Evolutionary conservation across 805 yeast genomes (phyloP).

Genomic region (Candida sphagnicola): DNA sequence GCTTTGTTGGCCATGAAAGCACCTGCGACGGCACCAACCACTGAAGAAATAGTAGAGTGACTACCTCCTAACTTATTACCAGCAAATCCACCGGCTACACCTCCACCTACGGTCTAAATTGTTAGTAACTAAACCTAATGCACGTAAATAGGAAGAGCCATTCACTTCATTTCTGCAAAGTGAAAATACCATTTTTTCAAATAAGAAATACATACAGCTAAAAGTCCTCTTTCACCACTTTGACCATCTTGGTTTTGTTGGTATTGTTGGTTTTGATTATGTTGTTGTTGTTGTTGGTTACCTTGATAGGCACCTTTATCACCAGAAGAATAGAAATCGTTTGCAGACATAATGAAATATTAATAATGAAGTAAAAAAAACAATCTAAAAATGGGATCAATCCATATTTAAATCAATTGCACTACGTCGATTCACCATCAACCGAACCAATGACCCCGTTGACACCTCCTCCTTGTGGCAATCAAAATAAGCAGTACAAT

Average conservation of each 20-base stretch:
- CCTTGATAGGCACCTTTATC: conserved; percentile 28
- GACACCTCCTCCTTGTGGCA: too few species aligned
- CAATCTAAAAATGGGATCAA: too few species aligned
- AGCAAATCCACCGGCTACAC: conserved; percentile 51
- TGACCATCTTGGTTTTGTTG: conserved; percentile 22
- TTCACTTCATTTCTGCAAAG: too few species aligned
- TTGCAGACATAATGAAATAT: conserved; percentile 44
- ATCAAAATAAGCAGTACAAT: too few species aligned
- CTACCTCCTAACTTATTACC: conserved; percentile 41
- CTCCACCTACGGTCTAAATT: conserved; percentile 40
- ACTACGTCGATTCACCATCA: too few species aligned
- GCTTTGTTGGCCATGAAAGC: conserved; percentile 51
- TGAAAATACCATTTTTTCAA: too few species aligned
- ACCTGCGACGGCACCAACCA: conserved; percentile 54
- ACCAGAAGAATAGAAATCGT: conserved; percentile 50
- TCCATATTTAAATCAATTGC: too few species aligned
- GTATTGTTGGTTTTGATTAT: conserved; percentile 16
- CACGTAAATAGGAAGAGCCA: too few species aligned
- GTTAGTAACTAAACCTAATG: too few species aligned
- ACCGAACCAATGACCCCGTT: too few species aligned
- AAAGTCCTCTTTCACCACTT: conserved; percentile 36
- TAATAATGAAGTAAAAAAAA: neutral
- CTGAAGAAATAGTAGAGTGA: conserved; percentile 42
- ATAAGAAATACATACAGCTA: conserved; percentile 23
- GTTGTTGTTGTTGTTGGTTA: conserved; percentile 10